Conservation (phyloP, 1,139 yeast species). For the Lizanozyma gosingica region DNA sequence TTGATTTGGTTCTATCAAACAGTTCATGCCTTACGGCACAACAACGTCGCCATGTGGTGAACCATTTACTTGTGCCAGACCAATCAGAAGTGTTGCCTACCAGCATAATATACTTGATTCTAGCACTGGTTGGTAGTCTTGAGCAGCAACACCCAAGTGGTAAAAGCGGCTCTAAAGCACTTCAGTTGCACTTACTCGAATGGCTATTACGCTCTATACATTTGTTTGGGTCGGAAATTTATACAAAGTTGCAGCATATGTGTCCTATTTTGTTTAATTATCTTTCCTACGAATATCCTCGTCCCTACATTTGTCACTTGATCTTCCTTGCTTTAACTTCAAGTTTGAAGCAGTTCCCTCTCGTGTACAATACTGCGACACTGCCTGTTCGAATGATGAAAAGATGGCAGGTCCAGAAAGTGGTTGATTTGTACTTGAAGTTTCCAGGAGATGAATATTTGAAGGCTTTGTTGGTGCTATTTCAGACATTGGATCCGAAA, state of each 20-base stretch:
- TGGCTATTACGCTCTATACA: constrained; percentile 25
- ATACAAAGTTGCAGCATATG: constrained; percentile 10
- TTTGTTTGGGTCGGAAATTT: constrained; percentile 15
- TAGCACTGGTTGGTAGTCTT: constrained; percentile 23
- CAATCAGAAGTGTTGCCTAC: constrained; percentile 6
- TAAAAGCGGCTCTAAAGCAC: constrained; percentile 14
- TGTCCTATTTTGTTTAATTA: constrained; percentile 22
- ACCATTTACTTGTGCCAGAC: constrained; percentile 9
- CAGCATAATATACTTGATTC: constrained; percentile 12
- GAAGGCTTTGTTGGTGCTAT: constrained; percentile 15
- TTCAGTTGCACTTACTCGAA: constrained; percentile 19
- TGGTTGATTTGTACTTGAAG: constrained; percentile 21
- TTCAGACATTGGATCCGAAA: constrained; percentile 16
- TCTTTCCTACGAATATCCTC: constrained; percentile 25
- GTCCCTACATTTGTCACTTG: constrained; percentile 22
- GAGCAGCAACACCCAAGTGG: constrained; percentile 19
- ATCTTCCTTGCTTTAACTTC: constrained; percentile 12
- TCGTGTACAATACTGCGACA: constrained; percentile 6
- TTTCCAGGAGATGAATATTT: constrained; percentile 29
- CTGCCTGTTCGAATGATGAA: constrained; percentile 10
- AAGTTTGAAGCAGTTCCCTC: not conserved
- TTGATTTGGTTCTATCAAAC: not conserved
- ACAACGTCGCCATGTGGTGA: not conserved
- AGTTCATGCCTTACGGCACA: not conserved
- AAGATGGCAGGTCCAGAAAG: constrained; percentile 28